Conservation (phyloP, 2,329 filamentous ascomycete species). For the Aspergillus puulaauensis region DNA sequence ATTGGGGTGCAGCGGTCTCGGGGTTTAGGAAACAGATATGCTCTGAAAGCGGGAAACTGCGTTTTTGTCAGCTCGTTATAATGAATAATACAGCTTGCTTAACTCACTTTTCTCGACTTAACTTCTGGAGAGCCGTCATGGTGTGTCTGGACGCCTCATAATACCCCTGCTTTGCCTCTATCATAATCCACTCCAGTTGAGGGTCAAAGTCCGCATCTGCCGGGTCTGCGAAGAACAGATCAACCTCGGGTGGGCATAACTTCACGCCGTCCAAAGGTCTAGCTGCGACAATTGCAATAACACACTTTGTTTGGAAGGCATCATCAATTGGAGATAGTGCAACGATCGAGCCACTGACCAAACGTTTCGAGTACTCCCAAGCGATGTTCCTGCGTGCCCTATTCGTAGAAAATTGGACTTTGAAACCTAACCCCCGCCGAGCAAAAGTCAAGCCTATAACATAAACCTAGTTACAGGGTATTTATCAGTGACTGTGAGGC, state of each 20-base stretch:
- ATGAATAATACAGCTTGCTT: neutral
- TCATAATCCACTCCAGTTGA: conserved; percentile 69
- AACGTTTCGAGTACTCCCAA: conserved; percentile 64
- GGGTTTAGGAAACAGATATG: conserved; percentile 41
- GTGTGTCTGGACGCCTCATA: conserved; percentile 75
- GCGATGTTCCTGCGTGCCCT: conserved; percentile 65
- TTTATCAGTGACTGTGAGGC: neutral
- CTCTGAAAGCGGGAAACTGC: conserved; percentile 46
- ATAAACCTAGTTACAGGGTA: conserved; percentile 54
- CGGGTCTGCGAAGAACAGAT: conserved; percentile 67
- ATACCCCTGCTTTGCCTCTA: conserved; percentile 72
- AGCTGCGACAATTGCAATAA: conserved; percentile 71
- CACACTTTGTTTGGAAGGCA: conserved; percentile 63
- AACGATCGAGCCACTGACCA: conserved; percentile 56
- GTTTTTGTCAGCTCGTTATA: conserved; percentile 4
- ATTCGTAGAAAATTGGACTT: conserved; percentile 69
- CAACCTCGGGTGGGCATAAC: conserved; percentile 68
- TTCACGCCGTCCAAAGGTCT: conserved; percentile 64
- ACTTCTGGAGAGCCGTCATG: conserved; percentile 69
- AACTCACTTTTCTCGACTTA: conserved; percentile 52
- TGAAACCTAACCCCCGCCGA: conserved; percentile 61
- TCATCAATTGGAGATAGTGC: conserved; percentile 57
- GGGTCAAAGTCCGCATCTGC: conserved; percentile 69
- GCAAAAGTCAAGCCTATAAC: conserved; percentile 66
- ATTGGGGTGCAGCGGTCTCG: conserved; percentile 51